Conservation (phyloP, 176 grass and related monocot genomes). For the Coix lacrymajobi region DNA sequence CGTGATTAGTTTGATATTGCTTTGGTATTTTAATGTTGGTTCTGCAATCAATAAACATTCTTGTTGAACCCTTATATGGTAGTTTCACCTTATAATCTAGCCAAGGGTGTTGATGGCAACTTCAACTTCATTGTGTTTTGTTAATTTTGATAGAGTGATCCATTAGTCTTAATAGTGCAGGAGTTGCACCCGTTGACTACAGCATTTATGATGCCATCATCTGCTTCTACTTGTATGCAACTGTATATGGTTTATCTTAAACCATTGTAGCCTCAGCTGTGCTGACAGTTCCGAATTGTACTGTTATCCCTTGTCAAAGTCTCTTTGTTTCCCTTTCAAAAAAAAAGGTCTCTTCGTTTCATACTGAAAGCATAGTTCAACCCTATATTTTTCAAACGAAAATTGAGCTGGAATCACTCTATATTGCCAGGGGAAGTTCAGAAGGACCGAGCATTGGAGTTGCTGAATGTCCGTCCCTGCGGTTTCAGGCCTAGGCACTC, state of each 20-base stretch:
- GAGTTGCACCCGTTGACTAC: too few species aligned
- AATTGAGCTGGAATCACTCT: not conserved
- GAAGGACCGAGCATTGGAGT: slow-evolving; percentile 53
- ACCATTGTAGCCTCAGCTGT: not conserved
- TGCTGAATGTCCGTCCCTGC: slow-evolving; percentile 62
- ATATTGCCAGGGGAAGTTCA: slow-evolving; percentile 67
- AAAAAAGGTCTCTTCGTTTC: not conserved
- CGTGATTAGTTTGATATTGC: not conserved
- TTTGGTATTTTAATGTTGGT: not conserved
- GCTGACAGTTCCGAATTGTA: not conserved
- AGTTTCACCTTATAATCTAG: not conserved
- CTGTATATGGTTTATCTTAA: not conserved
- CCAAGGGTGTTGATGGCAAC: not conserved
- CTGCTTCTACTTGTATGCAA: not conserved
- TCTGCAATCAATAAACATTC: not conserved
- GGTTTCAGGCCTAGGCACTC: slow-evolving; percentile 68
- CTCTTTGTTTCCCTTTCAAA: not conserved
- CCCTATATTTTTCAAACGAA: not conserved
- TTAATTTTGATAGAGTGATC: not conserved
- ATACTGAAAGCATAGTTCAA: not conserved
- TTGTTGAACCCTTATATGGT: not conserved
- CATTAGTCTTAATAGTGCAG: not conserved
- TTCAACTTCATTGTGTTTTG: not conserved
- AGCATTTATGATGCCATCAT: not conserved
- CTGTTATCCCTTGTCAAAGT: not conserved